These are phyloP conservation scores for Fusarium napiforme DNA, from an alignment of 2,329 filamentous ascomycete genomes.

Conservation along the genomic window DNA sequence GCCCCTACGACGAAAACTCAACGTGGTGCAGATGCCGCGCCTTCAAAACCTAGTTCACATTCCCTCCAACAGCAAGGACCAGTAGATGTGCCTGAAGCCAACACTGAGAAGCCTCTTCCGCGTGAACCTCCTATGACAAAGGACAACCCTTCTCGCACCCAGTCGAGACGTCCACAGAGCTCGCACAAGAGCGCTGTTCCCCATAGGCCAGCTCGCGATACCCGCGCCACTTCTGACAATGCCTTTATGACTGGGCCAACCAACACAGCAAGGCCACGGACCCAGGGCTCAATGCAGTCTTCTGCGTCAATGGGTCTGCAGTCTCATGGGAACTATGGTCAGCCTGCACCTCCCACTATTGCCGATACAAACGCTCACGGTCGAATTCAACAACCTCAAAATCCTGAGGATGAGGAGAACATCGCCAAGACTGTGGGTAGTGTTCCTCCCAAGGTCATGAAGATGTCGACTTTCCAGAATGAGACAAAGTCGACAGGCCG, in stretches of 20 bases:
- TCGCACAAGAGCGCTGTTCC: slow-evolving; percentile 53
- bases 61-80: slow-evolving; percentile 57
- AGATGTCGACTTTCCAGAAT: slow-evolving; percentile 66
- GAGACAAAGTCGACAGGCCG: slow-evolving; percentile 61
- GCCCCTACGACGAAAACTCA: slow-evolving; percentile 88
- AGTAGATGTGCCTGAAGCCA: slow-evolving; percentile 49
- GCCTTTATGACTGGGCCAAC: slow-evolving; percentile 57
- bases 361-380: slow-evolving; percentile 91
- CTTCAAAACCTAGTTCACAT: slow-evolving; percentile 41
- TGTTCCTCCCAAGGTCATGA: slow-evolving; percentile 68
- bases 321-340: slow-evolving; percentile 79
- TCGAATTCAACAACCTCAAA: slow-evolving; percentile 81
- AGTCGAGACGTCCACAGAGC: slow-evolving; percentile 59
- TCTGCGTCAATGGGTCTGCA: slow-evolving; percentile 71
- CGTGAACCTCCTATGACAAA: slow-evolving; percentile 63
- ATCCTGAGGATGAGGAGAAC: slow-evolving; percentile 71
- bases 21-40: slow-evolving; percentile 63
- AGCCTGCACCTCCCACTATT: slow-evolving; percentile 86
- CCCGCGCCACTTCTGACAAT: slow-evolving; percentile 54
- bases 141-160: slow-evolving; percentile 55
- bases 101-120: slow-evolving; percentile 68
- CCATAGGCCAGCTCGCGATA: slow-evolving; percentile 45
- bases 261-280: slow-evolving; percentile 73
- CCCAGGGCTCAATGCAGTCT: slow-evolving; percentile 82
- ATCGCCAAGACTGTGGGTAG: slow-evolving; percentile 71